Conservation (phyloP, 106 monocot genomes). For the Xerophyta viscosa region DNA sequence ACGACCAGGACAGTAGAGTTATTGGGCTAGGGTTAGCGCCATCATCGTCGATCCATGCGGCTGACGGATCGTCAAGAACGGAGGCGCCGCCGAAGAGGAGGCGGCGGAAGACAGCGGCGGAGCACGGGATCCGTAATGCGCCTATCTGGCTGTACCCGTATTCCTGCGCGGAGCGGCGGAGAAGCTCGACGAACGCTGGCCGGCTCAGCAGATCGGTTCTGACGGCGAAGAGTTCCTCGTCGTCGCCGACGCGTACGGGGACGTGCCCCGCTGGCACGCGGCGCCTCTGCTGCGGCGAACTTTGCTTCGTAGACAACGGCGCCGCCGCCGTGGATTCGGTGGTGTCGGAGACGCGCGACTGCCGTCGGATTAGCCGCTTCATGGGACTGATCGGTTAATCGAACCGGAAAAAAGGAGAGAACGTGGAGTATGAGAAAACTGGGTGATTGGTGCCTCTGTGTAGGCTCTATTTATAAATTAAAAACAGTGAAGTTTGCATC, state of each 20-base stretch:
- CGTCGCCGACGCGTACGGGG: constrained; percentile 29
- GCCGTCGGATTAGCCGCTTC: constrained; percentile 34
- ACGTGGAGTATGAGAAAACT: too few relatives aligned
- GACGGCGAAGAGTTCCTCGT: constrained; percentile 27
- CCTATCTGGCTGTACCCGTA: constrained; percentile 41
- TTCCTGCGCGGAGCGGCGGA: constrained; percentile 29
- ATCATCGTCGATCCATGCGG: not conserved
- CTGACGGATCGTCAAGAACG: not conserved
- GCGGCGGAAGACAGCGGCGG: constrained; percentile 14
- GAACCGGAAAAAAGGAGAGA: too few relatives aligned
- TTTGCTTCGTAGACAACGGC: not conserved
- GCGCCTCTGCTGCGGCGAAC: too few relatives aligned
- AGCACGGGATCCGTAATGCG: constrained; percentile 31
- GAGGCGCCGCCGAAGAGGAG: constrained; percentile 1
- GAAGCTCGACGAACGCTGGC: constrained; percentile 27
- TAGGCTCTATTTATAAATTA: too few relatives aligned
- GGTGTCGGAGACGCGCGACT: constrained; percentile 19
- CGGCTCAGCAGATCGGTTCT: constrained; percentile 18
- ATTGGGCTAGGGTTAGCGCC: too few relatives aligned
- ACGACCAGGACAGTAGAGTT: too few relatives aligned
- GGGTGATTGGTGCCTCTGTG: too few relatives aligned
- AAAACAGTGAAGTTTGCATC: too few relatives aligned
- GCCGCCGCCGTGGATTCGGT: constrained; percentile 1
- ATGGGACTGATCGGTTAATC: too few relatives aligned
- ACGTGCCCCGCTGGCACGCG: constrained; percentile 29